These are phyloP conservation scores for Mollisia scopiformis DNA, from an alignment of 2,329 filamentous ascomycete genomes.

Conservation along the genomic window DNA sequence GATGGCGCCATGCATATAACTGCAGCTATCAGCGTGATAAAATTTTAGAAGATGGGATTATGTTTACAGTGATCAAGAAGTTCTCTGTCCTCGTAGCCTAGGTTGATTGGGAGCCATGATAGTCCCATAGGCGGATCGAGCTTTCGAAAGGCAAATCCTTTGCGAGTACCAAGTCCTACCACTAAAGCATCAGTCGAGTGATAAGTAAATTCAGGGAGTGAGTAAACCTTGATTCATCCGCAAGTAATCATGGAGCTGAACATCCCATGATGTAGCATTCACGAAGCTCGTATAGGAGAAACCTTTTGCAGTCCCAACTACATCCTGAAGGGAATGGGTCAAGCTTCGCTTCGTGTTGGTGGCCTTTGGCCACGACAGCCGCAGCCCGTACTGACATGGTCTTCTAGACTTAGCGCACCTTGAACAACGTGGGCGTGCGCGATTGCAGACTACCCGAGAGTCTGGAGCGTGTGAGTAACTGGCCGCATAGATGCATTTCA, in stretches of 20 bases:
- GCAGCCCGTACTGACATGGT: constrained; percentile 28
- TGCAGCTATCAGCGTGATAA: constrained; percentile 23
- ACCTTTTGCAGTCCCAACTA: constrained; percentile 20
- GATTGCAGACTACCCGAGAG: constrained; percentile 24
- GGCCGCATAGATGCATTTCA: constrained; percentile 6
- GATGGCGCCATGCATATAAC: constrained; percentile 24
- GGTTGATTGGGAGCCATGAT: constrained; percentile 26
- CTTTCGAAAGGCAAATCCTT: constrained; percentile 20
- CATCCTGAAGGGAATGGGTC: constrained; percentile 24
- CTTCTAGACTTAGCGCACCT: constrained; percentile 25
- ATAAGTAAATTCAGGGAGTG: constrained; percentile 20
- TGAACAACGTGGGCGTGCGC: constrained; percentile 23
- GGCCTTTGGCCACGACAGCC: constrained; percentile 29
- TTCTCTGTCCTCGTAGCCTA: constrained; percentile 24
- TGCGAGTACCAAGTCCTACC: constrained; percentile 24
- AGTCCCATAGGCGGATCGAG: constrained; percentile 22
- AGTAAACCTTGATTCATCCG: constrained; percentile 30
- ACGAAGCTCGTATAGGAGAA: constrained; percentile 27
- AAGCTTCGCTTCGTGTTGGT: constrained; percentile 27
- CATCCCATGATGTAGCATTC: constrained; percentile 30
- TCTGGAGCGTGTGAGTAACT: constrained; percentile 23
- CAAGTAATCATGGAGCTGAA: constrained; percentile 28
- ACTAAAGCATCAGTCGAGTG: constrained; percentile 22
- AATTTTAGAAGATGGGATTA: constrained; percentile 9
- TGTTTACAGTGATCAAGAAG: constrained; percentile 28